Evolutionary conservation across 1,284 basidiomycete species (phyloP).

Genomic region (Tylopilus sp.): DNA sequence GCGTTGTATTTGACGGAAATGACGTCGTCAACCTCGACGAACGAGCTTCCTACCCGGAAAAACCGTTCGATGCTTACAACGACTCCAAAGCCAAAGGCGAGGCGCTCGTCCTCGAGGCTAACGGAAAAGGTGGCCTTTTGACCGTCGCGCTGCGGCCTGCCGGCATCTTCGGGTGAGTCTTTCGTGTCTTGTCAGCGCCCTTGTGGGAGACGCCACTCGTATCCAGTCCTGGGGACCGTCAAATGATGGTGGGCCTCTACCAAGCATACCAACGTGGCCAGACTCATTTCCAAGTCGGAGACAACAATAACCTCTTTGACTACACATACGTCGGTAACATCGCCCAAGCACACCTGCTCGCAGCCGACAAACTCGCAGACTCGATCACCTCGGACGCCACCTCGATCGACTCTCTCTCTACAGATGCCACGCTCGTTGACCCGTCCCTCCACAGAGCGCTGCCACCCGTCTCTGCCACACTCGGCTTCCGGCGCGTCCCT

Average conservation of each 20-base stretch:
- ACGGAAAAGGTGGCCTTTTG: conserved; percentile 75
- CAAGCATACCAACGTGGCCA: conserved; percentile 79
- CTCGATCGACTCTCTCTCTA: conserved; percentile 4
- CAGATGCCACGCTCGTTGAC: conserved; percentile 24
- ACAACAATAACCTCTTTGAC: conserved; percentile 93
- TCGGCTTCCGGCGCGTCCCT: conserved; percentile 61
- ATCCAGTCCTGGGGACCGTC: conserved; percentile 84
- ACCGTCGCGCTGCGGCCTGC: conserved; percentile 92
- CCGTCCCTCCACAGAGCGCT: conserved; percentile 53
- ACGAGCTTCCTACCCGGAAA: conserved; percentile 72
- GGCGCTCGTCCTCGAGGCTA: conserved; percentile 79
- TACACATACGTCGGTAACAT: conserved; percentile 98
- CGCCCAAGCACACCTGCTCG: conserved; percentile 91
- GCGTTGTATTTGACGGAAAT: conserved; percentile 86
- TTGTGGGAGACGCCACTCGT: not conserved
- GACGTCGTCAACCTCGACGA: conserved; percentile 90
- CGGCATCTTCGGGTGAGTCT: conserved; percentile 90
- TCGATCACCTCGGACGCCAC: conserved; percentile 28
- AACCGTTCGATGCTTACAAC: conserved; percentile 89
- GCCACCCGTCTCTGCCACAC: conserved; percentile 60
- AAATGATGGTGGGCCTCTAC: conserved; percentile 79
- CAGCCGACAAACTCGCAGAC: conserved; percentile 75
- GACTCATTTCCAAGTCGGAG: conserved; percentile 91
- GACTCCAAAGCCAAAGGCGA: conserved; percentile 96
- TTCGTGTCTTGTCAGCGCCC: not conserved